These are phyloP conservation scores for Epichloe sibirici DNA, from an alignment of 2,329 filamentous ascomycete species.

Conservation along the genomic window DNA sequence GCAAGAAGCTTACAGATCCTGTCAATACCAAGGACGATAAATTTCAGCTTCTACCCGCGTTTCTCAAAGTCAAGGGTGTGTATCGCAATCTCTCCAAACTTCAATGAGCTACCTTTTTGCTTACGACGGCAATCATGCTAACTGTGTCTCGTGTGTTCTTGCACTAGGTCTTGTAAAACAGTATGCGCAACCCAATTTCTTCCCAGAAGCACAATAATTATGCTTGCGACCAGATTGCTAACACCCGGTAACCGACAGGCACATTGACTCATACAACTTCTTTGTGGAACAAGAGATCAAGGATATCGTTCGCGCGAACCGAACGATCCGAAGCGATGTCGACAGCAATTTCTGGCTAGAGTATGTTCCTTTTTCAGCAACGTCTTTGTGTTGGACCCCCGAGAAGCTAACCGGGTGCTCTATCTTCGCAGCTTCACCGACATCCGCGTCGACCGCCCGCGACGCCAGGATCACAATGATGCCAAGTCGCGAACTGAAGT, in stretches of 20 bases:
- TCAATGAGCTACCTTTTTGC: neutral
- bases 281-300: slow-evolving; percentile 95
- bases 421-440: slow-evolving; percentile 52
- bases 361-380: slow-evolving; percentile 21
- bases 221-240: neutral
- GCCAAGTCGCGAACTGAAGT: slow-evolving; percentile 60
- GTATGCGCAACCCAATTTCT: slow-evolving; percentile 23
- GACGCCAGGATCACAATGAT: slow-evolving; percentile 64
- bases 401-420: neutral
- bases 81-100: slow-evolving; percentile 10
- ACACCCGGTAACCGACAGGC: slow-evolving; percentile 27
- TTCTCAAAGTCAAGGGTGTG: slow-evolving; percentile 82
- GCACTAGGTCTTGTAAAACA: slow-evolving; percentile 69
- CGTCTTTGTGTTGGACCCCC: neutral
- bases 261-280: slow-evolving; percentile 98
- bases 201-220: neutral
- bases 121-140: neutral
- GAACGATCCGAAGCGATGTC: slow-evolving; percentile 79
- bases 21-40: slow-evolving; percentile 68
- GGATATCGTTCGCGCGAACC: slow-evolving; percentile 88
- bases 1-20: slow-evolving; percentile 53
- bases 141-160: neutral
- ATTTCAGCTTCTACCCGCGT: slow-evolving; percentile 94
- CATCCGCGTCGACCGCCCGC: slow-evolving; percentile 74
- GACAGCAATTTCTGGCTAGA: slow-evolving; percentile 89